phyloP scores from a whole-genome alignment of 2,329 filamentous ascomycete species.

The Cryphonectria parasitica region DNA sequence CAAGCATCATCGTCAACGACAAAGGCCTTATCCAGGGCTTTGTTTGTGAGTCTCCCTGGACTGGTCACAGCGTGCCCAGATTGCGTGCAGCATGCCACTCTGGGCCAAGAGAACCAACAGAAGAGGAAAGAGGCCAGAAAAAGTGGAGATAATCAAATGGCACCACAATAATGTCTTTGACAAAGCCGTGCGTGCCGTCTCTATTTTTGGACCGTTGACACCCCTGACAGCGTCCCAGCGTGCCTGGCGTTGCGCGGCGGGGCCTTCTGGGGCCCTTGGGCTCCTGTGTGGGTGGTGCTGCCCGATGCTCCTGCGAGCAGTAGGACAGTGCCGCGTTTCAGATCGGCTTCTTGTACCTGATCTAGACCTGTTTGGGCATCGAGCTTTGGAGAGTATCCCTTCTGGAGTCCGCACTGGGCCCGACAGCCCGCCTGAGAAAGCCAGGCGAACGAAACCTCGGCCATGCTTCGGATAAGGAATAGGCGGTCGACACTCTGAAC shows the following conservation, averaged over 20 bases:
- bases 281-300: neutral
- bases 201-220: constrained; percentile 2
- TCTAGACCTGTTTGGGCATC: constrained; percentile 33
- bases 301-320: neutral
- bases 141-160: neutral
- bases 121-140: neutral
- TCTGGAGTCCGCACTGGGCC: constrained; percentile 6
- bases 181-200: neutral
- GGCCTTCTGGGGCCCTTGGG: neutral
- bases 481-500: neutral
- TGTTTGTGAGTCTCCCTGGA: neutral
- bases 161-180: neutral
- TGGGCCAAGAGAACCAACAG: neutral
- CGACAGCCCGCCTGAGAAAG: neutral
- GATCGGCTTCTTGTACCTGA: constrained; percentile 30
- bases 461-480: neutral
- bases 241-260: neutral
- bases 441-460: neutral
- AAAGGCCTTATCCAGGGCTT: neutral
- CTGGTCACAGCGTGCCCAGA: neutral
- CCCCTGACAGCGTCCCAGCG: neutral
- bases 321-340: constrained; percentile 30
- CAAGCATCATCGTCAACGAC: neutral
- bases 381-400: neutral
- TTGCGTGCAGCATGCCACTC: neutral